Conservation (phyloP, 805 yeast genomes). For the Candida ovalis region DNA sequence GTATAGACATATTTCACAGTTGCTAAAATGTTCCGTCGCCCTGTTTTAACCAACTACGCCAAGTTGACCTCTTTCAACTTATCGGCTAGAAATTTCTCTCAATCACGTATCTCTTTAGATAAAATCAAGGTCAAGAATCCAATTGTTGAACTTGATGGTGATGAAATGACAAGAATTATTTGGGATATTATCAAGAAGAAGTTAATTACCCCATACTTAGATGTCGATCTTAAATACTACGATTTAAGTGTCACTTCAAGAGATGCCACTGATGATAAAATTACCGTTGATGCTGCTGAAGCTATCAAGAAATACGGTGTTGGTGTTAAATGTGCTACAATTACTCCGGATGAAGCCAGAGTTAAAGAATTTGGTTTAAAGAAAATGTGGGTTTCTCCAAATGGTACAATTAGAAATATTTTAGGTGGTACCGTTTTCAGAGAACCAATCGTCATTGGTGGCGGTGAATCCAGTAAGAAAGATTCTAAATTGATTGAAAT, state of each 20-base stretch:
- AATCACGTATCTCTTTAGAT: conserved; percentile 27
- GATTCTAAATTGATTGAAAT: conserved; percentile 27
- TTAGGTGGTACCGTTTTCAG: conserved; percentile 82
- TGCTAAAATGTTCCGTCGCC: neutral
- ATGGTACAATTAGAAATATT: conserved; percentile 79
- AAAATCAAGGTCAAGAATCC: conserved; percentile 72
- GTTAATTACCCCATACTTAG: conserved; percentile 64
- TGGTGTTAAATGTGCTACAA: conserved; percentile 82
- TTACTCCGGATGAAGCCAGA: conserved; percentile 79
- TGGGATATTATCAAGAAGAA: conserved; percentile 72
- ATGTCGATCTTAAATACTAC: conserved; percentile 71
- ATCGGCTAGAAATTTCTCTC: conserved; percentile 23
- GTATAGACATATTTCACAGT: too few relatives aligned
- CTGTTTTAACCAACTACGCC: neutral
- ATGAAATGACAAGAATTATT: conserved; percentile 83
- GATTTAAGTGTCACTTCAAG: conserved; percentile 67
- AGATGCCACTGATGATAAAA: conserved; percentile 67
- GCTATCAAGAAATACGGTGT: conserved; percentile 75
- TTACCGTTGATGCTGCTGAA: conserved; percentile 74
- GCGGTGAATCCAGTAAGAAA: conserved; percentile 21
- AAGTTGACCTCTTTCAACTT: neutral
- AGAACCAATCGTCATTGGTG: conserved; percentile 72
- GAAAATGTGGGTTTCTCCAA: conserved; percentile 84
- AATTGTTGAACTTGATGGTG: conserved; percentile 78
- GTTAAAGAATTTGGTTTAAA: conserved; percentile 70